Evolutionary conservation across 2,329 filamentous ascomycete genomes (phyloP).

Genomic region (Dactylonectria macrodidyma): DNA sequence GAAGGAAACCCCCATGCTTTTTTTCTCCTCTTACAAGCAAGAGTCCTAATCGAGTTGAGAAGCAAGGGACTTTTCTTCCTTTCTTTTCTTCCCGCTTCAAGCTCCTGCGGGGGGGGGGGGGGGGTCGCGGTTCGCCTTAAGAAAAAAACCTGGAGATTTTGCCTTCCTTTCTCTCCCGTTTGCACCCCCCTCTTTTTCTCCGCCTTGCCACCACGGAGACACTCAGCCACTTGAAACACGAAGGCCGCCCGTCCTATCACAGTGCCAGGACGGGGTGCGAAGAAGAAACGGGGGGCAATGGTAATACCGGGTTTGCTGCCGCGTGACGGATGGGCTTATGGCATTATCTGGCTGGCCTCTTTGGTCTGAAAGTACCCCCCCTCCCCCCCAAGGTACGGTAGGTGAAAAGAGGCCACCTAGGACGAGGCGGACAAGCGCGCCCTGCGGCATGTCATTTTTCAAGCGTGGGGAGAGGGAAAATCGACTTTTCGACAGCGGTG

Average conservation of each 20-base stretch:
- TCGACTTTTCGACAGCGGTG: background rate
- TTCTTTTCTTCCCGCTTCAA: too few relatives aligned
- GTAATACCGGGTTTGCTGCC: background rate
- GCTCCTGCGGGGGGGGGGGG: too few relatives aligned
- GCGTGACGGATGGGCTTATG: background rate
- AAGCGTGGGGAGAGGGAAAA: background rate
- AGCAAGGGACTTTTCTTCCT: too few relatives aligned
- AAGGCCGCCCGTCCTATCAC: background rate
- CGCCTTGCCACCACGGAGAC: slow-evolving; percentile 2
- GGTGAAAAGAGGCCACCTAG: background rate
- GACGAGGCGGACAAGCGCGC: background rate
- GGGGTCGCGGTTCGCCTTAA: background rate
- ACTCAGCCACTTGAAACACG: too few relatives aligned
- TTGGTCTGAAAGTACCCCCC: background rate
- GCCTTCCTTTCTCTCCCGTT: background rate
- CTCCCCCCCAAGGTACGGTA: background rate
- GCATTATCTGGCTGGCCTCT: background rate
- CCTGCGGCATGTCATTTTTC: background rate
- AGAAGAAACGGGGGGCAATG: background rate
- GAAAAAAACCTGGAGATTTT: background rate
- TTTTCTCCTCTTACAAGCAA: too few relatives aligned
- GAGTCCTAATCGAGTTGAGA: too few relatives aligned
- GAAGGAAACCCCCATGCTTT: background rate
- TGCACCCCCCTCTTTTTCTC: background rate
- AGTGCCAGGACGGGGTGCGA: background rate